These are phyloP conservation scores for Pulveroboletus sp. DNA, from an alignment of 768 basidiomycete genomes.

Conservation along the genomic window DNA sequence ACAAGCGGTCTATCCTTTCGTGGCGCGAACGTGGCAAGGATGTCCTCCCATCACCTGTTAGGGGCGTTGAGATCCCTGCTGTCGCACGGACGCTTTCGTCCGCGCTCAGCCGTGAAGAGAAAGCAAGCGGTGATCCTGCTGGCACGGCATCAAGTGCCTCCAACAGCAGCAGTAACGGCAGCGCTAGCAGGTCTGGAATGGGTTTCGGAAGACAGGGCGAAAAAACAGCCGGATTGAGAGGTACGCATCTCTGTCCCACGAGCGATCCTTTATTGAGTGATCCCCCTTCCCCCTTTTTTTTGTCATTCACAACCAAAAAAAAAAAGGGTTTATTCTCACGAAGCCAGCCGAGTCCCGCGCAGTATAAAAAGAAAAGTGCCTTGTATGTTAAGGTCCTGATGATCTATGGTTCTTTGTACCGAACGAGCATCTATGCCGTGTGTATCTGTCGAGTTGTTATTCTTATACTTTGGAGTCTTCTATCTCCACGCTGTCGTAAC, in stretches of 20 bases:
- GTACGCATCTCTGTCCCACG: conserved; percentile 26
- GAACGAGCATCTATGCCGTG: neutral
- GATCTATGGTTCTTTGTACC: conserved; percentile 1
- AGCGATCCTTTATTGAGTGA: neutral
- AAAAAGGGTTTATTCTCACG: conserved; percentile 50
- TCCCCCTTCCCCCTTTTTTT: neutral
- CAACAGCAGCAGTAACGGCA: neutral
- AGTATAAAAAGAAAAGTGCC: conserved; percentile 30
- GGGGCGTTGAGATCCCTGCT: conserved; percentile 22
- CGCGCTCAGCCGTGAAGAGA: conserved; percentile 9
- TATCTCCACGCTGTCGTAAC: neutral
- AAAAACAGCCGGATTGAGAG: conserved; percentile 67
- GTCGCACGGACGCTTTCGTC: conserved; percentile 14
- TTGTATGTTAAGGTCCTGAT: neutral
- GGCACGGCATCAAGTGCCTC: conserved; percentile 16
- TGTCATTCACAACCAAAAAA: too few species aligned
- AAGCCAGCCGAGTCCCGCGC: conserved; percentile 56
- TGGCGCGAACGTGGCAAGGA: conserved; percentile 60
- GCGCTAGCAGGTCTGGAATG: conserved; percentile 39
- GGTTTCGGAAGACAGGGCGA: conserved; percentile 83
- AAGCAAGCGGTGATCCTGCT: neutral
- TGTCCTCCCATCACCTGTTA: conserved; percentile 44
- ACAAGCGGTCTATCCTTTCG: conserved; percentile 58
- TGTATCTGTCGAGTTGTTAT: neutral
- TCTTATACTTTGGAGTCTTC: neutral